These are phyloP conservation scores for Claviceps citrina DNA, from an alignment of 2,329 filamentous ascomycete species.

Conservation along the genomic window DNA sequence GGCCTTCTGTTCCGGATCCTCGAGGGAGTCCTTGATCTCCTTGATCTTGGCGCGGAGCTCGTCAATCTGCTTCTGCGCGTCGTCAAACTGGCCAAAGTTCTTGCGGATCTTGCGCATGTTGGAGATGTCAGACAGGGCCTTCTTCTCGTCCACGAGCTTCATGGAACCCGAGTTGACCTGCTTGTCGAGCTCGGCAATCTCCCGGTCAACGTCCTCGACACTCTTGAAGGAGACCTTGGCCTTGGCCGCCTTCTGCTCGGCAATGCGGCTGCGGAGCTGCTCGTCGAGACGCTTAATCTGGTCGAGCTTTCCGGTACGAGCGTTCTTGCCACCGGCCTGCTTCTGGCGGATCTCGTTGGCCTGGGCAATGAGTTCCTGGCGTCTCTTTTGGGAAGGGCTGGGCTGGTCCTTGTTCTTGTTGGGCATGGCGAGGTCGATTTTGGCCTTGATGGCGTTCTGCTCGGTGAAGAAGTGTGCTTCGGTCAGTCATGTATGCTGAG, in stretches of 20 bases:
- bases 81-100: conserved; percentile 73
- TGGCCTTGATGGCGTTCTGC: conserved; percentile 77
- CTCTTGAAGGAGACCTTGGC: conserved; percentile 73
- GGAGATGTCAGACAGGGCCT: conserved; percentile 70
- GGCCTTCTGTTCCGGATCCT: conserved; percentile 81
- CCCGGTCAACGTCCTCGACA: conserved; percentile 69
- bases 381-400: conserved; percentile 65
- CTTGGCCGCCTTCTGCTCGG: conserved; percentile 75
- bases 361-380: conserved; percentile 71
- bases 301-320: conserved; percentile 63
- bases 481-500: conserved; percentile 5
- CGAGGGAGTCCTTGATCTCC: conserved; percentile 73
- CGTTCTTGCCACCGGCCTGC: conserved; percentile 76
- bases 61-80: conserved; percentile 76
- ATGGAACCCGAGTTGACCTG: conserved; percentile 79
- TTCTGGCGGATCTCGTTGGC: conserved; percentile 71
- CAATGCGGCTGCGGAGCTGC: conserved; percentile 68
- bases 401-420: conserved; percentile 63
- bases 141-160: conserved; percentile 96
- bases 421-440: conserved; percentile 70
- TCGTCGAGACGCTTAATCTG: conserved; percentile 87
- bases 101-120: conserved; percentile 78
- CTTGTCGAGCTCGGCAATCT: conserved; percentile 67
- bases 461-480: conserved; percentile 5
- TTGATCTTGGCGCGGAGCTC: conserved; percentile 76